Evolutionary conservation across 169 alveolate species (phyloP).

Genomic region (Blepharisma undulans): DNA sequence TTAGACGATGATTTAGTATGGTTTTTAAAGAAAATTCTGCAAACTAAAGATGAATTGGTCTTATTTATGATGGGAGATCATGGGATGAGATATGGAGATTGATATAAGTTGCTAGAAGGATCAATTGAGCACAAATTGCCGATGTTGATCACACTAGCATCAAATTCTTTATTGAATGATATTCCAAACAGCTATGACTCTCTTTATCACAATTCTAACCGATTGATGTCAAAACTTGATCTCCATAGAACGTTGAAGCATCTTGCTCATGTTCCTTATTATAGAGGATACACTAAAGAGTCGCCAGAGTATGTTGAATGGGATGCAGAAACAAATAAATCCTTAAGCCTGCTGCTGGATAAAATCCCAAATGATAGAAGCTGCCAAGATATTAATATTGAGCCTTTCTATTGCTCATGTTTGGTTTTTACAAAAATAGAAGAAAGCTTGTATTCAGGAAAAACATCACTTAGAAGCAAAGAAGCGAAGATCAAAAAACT

Average conservation of each 20-base stretch:
- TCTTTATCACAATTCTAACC: slow-evolving; percentile 21
- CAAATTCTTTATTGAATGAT: background rate
- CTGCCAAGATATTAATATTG: slow-evolving; percentile 2
- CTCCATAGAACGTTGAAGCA: slow-evolving; percentile 9
- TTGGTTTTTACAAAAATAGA: background rate
- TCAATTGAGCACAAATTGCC: slow-evolving; percentile 36
- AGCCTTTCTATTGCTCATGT: background rate
- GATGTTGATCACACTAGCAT: background rate
- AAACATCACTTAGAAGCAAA: background rate
- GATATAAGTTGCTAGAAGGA: slow-evolving; percentile 9
- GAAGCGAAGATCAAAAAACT: background rate
- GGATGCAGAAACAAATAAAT: background rate
- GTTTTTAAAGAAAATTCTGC: background rate
- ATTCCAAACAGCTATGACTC: slow-evolving; percentile 31
- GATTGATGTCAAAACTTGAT: slow-evolving; percentile 7
- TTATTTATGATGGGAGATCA: slow-evolving; percentile 25
- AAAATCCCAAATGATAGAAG: slow-evolving; percentile 20
- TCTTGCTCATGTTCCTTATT: slow-evolving; percentile 1
- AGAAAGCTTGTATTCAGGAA: background rate
- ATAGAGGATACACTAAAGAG: background rate
- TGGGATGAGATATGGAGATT: slow-evolving; percentile 12
- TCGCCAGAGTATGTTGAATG: background rate
- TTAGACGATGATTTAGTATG: background rate
- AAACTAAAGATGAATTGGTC: background rate
- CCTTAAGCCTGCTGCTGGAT: background rate